Percentiles rank a stretch among this genome's conserved stretches.
These are phyloP conservation scores for Ogataea hybrid DNA, from an alignment of 1,139 yeast species.

Conservation along the genomic window DNA sequence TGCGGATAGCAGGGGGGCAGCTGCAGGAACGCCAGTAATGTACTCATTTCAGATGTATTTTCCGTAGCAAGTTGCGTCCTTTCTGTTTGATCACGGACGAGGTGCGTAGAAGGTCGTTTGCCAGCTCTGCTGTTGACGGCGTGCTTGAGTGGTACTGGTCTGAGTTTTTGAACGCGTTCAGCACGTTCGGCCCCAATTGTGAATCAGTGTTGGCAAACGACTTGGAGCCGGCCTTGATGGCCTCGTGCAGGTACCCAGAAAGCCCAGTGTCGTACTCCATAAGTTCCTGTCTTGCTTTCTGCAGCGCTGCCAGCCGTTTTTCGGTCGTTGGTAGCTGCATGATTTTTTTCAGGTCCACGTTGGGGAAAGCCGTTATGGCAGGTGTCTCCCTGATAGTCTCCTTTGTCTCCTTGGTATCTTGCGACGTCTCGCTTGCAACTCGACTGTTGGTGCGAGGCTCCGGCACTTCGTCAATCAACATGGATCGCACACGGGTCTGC, in stretches of 20 bases:
- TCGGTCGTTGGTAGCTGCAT: conserved; percentile 17
- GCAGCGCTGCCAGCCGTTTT: conserved; percentile 14
- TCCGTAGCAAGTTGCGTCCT: conserved; percentile 22
- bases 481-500: neutral
- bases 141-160: conserved; percentile 13
- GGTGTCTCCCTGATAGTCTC: neutral
- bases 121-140: conserved; percentile 17
- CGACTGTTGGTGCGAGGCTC: neutral
- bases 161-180: conserved; percentile 20
- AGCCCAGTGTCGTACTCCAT: conserved; percentile 22
- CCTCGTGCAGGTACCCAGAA: conserved; percentile 16
- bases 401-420: neutral
- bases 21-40: conserved; percentile 19
- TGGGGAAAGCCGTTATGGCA: conserved; percentile 12
- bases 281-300: conserved; percentile 15
- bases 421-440: neutral
- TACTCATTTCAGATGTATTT: conserved; percentile 20
- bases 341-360: conserved; percentile 15
- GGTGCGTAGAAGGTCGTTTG: conserved; percentile 22
- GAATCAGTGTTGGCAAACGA: conserved; percentile 16
- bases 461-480: neutral
- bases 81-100: conserved; percentile 23
- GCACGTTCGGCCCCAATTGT: conserved; percentile 22
- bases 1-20: conserved; percentile 46
- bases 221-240: conserved; percentile 16